phyloP scores from a whole-genome alignment of 2,329 filamentous ascomycete species.

The Bipolaris zeicola region DNA sequence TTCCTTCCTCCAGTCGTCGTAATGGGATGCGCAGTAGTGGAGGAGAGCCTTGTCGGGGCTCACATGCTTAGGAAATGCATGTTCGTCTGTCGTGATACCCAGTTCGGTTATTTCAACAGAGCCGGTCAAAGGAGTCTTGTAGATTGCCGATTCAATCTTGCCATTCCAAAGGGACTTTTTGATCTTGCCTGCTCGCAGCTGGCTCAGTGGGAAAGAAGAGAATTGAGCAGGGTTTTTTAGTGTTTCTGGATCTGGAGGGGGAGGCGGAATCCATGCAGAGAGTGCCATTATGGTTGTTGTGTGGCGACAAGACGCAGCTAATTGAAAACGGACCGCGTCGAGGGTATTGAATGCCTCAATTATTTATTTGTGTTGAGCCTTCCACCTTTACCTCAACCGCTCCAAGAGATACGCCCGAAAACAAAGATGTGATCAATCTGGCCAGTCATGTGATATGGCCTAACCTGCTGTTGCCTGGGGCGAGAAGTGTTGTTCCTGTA shows the following conservation, averaged over 20 bases:
- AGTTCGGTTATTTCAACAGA: conserved; percentile 55
- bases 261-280: conserved; percentile 28
- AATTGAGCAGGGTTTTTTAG: conserved; percentile 33
- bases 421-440: neutral
- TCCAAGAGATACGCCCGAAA: too few relatives aligned
- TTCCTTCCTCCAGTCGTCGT: conserved; percentile 60
- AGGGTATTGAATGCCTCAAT: neutral
- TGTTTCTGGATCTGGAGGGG: conserved; percentile 27
- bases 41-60: conserved; percentile 68
- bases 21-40: conserved; percentile 65
- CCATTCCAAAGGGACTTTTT: conserved; percentile 59
- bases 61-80: conserved; percentile 66
- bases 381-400: too few relatives aligned
- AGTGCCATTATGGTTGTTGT: conserved; percentile 17
- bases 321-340: neutral
- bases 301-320: too few relatives aligned
- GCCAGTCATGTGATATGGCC: too few relatives aligned
- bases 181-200: conserved; percentile 64
- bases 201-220: conserved; percentile 56
- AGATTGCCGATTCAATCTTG: conserved; percentile 60
- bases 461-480: too few relatives aligned
- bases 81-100: conserved; percentile 65
- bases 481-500: too few relatives aligned
- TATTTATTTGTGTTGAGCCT: too few relatives aligned
- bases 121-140: conserved; percentile 55